Base-by-base conservation (phyloP, 2,329 filamentous ascomycete species). In the Cordyceps militaris region DNA sequence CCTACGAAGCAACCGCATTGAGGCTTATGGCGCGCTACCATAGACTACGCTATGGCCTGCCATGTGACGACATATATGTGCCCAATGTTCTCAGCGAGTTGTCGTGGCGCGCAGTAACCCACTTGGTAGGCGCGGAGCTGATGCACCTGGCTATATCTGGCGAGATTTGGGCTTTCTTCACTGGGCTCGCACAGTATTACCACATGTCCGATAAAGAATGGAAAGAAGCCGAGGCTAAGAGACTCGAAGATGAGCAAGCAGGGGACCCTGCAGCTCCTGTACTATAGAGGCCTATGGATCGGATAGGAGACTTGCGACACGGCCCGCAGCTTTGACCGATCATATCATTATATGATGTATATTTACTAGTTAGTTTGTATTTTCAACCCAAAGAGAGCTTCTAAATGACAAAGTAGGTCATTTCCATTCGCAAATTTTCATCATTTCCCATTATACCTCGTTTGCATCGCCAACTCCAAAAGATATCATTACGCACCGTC, bases 41-140 rank as follows among this genome's bases (percentile, higher is more conserved):
- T 60, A 72, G 73, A 10, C 59, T 65, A 8, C 70, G 71, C 28
- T 66, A 70, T 55, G 75, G 75, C 1, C 63, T 77, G 36, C 63
- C 73, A 3, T 64, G 67, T 7, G 61, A 64, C 8, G 71, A 71
- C 30, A 74, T 83, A n/a, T 71, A 72, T 46, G 65, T 67, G 2
- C 61, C 70, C 11, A 71, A 69, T 30, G 19, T 73, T 8, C 61
- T 74, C 26, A 69, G 71, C 8, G 70, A 73, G 1, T 56, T 78
- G 21, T 74, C 71, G 10, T 65, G 70, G 64, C 72, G 71, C 11
- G 73, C 69, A 8, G 54, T 74, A 3, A 66, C 73, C 30, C 82
- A 81, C 63, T 70, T 80, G 53, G 50, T 80, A 5, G 72, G 74
- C 13, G 58, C 75, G 2, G 77, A 82, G 62, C 63, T 80, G 16